Conservation (phyloP, 2,329 filamentous ascomycete genomes). For the Penicillium frequentans region DNA sequence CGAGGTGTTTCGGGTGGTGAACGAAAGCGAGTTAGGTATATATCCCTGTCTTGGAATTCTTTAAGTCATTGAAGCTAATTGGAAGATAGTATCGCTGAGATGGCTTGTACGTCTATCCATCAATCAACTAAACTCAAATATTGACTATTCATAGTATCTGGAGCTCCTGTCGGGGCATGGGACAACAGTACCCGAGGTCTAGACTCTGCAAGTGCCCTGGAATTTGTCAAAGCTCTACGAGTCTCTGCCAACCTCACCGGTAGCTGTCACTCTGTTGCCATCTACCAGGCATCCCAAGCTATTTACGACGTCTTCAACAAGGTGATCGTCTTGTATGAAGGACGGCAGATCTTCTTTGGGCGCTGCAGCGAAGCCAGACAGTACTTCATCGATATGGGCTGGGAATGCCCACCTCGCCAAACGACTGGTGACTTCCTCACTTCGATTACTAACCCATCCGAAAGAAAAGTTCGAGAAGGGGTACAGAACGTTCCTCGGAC, state of each 20-base stretch:
- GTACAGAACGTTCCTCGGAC: constrained; percentile 66
- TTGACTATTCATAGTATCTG: constrained; percentile 25
- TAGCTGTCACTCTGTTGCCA: constrained; percentile 56
- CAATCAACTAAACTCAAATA: too few species aligned
- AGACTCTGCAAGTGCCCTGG: constrained; percentile 58
- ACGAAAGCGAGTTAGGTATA: constrained; percentile 58
- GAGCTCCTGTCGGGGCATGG: constrained; percentile 41
- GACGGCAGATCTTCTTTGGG: constrained; percentile 75
- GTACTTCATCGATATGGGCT: constrained; percentile 71
- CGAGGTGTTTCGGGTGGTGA: constrained; percentile 64
- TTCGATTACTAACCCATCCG: constrained; percentile 64
- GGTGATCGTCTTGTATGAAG: constrained; percentile 71
- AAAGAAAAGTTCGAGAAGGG: constrained; percentile 57
- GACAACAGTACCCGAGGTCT: constrained; percentile 54
- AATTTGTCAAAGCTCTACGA: constrained; percentile 57
- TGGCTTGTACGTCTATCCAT: constrained; percentile 29
- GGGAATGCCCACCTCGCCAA: constrained; percentile 64
- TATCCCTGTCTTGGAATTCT: constrained; percentile 14
- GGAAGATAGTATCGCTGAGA: constrained; percentile 35
- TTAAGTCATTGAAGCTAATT: constrained; percentile 13
- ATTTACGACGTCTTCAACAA: constrained; percentile 70
- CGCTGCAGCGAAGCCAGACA: constrained; percentile 57
- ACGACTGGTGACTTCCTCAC: constrained; percentile 71
- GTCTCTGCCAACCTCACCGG: constrained; percentile 52
- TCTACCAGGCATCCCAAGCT: constrained; percentile 56